Percentiles rank a stretch among this genome's conserved stretches.
These are phyloP conservation scores for Clarkia xantiana DNA, from an alignment of 345 rosid species.

Conservation along the genomic window DNA sequence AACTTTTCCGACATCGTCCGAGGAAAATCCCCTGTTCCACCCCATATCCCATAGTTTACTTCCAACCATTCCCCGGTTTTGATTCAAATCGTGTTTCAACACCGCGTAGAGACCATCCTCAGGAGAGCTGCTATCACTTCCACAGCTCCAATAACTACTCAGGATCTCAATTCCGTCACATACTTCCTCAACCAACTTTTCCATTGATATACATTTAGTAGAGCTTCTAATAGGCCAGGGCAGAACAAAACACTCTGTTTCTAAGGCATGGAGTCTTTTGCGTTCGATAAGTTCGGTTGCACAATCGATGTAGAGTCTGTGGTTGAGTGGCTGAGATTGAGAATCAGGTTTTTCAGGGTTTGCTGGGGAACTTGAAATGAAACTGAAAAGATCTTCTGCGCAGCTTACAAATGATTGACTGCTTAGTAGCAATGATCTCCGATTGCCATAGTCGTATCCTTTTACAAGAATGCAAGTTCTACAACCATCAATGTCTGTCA, in stretches of 20 bases:
- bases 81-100: conserved; percentile 42
- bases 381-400: conserved; percentile 34
- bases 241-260: conserved; percentile 13
- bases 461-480: conserved; percentile 4
- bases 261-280: conserved; percentile 30
- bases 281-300: conserved; percentile 47
- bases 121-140: conserved; percentile 12
- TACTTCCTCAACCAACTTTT: conserved; percentile 43
- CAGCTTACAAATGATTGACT: conserved; percentile 31
- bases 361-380: conserved; percentile 13
- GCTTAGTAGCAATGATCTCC: conserved; percentile 30
- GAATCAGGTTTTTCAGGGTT: conserved; percentile 4
- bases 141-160: conserved; percentile 22
- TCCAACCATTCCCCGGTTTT: conserved; percentile 24
- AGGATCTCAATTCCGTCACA: conserved; percentile 32
- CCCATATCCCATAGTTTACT: conserved; percentile 64
- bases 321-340: conserved; percentile 7
- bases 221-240: conserved; percentile 6
- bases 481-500: too few relatives aligned
- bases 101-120: conserved; percentile 22
- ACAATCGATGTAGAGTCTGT: conserved; percentile 41
- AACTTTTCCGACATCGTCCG: conserved; percentile 36
- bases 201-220: conserved; percentile 24
- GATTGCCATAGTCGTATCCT: conserved; percentile 8
- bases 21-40: conserved; percentile 51